These are phyloP conservation scores for Prorocentrum cordatum DNA, from an alignment of 169 alveolate genomes.

Conservation along the genomic window DNA sequence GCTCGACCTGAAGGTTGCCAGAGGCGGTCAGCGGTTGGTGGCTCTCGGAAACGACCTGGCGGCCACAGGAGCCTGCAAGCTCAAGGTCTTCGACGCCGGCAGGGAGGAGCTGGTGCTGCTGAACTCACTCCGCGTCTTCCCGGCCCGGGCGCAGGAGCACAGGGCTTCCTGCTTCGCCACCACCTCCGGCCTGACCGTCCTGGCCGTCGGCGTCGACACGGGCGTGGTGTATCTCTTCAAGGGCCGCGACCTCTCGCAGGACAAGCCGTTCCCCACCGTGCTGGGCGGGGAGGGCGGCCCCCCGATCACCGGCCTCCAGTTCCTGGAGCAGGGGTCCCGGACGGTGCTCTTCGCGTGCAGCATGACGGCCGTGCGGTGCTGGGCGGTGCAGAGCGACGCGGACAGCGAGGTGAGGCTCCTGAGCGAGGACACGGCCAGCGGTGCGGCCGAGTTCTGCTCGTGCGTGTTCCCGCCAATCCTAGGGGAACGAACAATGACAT, in stretches of 20 bases:
- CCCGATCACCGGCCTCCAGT: neutral
- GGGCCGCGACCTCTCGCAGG: neutral
- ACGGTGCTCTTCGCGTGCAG: neutral
- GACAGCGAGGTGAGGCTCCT: neutral
- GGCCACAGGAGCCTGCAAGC: neutral
- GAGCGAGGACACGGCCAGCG: neutral
- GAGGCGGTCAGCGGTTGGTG: neutral
- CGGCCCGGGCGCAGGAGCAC: neutral
- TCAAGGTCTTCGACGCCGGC: neutral
- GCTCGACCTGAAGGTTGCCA: neutral
- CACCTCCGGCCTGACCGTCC: neutral
- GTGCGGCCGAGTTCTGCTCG: neutral
- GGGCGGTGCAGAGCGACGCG: neutral
- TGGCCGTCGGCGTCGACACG: neutral
- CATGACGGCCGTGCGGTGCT: neutral
- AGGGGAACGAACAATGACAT: too few species aligned
- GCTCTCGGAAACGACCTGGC: neutral
- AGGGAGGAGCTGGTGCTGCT: neutral
- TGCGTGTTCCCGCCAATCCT: neutral
- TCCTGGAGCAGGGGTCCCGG: neutral
- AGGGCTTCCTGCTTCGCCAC: neutral
- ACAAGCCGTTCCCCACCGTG: neutral
- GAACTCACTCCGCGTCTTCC: neutral
- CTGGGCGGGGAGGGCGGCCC: neutral
- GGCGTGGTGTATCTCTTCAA: neutral